Base-by-base conservation (phyloP, 306 rosid species). In the Echinosophora koreensis region DNA sequence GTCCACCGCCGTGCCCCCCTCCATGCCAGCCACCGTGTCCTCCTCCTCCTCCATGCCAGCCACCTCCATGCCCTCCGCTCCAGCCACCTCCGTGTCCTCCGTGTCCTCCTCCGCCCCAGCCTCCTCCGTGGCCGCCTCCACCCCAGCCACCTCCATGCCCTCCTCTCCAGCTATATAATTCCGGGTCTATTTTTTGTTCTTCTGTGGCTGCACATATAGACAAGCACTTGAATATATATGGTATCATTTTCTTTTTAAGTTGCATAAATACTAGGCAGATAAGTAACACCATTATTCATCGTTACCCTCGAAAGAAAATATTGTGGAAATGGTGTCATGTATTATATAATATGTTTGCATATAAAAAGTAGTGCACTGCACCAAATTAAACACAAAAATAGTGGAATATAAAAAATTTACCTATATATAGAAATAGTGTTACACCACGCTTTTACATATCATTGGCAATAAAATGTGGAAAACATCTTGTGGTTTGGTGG, bases 101-200 rank as follows among this genome's bases (percentile, higher is more conserved):
- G n/a, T n/a, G 22, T 1, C 22, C 32, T 13, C 56, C 56, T 14
- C 56, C 18, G 1, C 72, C 55, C 32, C 30, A 28, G 30, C 30
- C 30, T 2, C 30, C 30, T 0, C 68, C 56, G 1, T 17, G 18
- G 0, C 11, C n/a, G n/a, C n/a, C 12, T 54, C 32, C 60, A 16
- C 18, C 13, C 5, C 5, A 6, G 9, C 2, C 39, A 30, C 32
- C 32, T 30, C 32, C 32, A 47, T 13, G 32, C 1, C 67, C 67
- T 22, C 63, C 56, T n/a, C 81, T 59, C 74, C 68, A 28, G 0
- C 35, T 68, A 30, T 65, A 42, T 63, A 62, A 52, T n/a, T 11
- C 51, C 3, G 63, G 6, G 5, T 51, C 4, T 5, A 50, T 4
- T 34, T 63, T 55, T 11, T 73, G 5, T 17, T 80, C 68, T 30